Percentiles rank a stretch among this genome's conserved stretches.
These are phyloP conservation scores for Stagonosporopsis vannaccii DNA, from an alignment of 2,329 filamentous ascomycete genomes.

Conservation along the genomic window DNA sequence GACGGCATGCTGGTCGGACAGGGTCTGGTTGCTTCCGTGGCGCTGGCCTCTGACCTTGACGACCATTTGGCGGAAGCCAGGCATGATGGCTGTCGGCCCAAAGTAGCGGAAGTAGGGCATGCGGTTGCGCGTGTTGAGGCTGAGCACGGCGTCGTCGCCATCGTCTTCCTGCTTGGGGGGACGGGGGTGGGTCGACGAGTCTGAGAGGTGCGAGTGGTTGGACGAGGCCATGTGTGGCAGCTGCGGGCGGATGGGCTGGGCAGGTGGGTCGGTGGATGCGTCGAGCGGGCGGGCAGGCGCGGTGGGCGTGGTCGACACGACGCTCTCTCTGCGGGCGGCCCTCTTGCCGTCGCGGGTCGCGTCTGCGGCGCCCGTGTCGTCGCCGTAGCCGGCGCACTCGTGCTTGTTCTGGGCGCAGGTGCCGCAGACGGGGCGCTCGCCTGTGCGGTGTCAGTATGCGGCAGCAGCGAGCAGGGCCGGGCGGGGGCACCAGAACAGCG, in stretches of 20 bases:
- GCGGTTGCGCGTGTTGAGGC: constrained; percentile 64
- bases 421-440: constrained; percentile 53
- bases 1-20: constrained; percentile 54
- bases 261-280: constrained; percentile 27
- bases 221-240: constrained; percentile 31
- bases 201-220: constrained; percentile 30
- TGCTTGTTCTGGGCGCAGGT: constrained; percentile 58
- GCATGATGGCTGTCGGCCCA: constrained; percentile 88
- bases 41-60: constrained; percentile 74
- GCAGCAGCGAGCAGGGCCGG: neutral
- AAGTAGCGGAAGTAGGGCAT: constrained; percentile 93
- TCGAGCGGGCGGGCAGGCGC: constrained; percentile 24
- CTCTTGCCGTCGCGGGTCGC: constrained; percentile 30
- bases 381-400: constrained; percentile 57
- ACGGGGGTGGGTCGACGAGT: constrained; percentile 25
- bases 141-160: constrained; percentile 32
- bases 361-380: constrained; percentile 39
- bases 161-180: constrained; percentile 33
- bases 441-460: constrained; percentile 28
- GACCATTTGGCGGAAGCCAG: constrained; percentile 93
- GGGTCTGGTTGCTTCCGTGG: constrained; percentile 65
- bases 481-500: constrained; percentile 53
- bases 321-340: constrained; percentile 29
- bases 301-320: constrained; percentile 15
- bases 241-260: constrained; percentile 34